Evolutionary conservation across 1,139 yeast genomes (phyloP).

Genomic region (Yamadazyma songkhlaensis): DNA sequence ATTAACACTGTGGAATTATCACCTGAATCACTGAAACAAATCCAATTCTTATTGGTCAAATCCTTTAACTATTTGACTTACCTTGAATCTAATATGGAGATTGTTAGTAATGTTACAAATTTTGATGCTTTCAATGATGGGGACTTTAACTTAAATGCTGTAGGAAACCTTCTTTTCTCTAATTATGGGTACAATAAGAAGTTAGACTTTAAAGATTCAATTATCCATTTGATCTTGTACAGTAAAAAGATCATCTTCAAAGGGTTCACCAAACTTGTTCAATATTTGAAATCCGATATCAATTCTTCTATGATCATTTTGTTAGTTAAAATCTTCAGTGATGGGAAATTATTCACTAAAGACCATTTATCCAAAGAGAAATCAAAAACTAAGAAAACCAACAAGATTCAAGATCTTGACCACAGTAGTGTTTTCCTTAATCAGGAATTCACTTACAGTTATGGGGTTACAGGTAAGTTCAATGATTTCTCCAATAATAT

Average conservation of each 20-base stretch:
- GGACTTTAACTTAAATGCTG: conserved; percentile 29
- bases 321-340: conserved; percentile 39
- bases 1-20: conserved; percentile 37
- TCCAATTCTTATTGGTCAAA: conserved; percentile 42
- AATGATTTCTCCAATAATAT: conserved; percentile 18
- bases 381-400: conserved; percentile 18
- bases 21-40: conserved; percentile 43
- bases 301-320: conserved; percentile 42
- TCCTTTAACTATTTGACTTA: conserved; percentile 42
- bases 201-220: conserved; percentile 25
- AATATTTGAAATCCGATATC: conserved; percentile 32
- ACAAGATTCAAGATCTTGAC: conserved; percentile 23
- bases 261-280: conserved; percentile 30
- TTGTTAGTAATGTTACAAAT: conserved; percentile 33
- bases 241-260: conserved; percentile 35
- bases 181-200: conserved; percentile 20
- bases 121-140: conserved; percentile 31
- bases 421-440: conserved; percentile 20
- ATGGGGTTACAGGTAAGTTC: conserved; percentile 41
- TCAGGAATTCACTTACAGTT: conserved; percentile 36
- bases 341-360: conserved; percentile 28
- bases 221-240: conserved; percentile 33
- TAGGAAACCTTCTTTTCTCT: conserved; percentile 31
- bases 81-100: conserved; percentile 39
- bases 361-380: conserved; percentile 18